Percentiles rank a stretch among this genome's conserved stretches.
Conservation (phyloP, 306 rosid genomes). For the Adenanthera pavonina region DNA sequence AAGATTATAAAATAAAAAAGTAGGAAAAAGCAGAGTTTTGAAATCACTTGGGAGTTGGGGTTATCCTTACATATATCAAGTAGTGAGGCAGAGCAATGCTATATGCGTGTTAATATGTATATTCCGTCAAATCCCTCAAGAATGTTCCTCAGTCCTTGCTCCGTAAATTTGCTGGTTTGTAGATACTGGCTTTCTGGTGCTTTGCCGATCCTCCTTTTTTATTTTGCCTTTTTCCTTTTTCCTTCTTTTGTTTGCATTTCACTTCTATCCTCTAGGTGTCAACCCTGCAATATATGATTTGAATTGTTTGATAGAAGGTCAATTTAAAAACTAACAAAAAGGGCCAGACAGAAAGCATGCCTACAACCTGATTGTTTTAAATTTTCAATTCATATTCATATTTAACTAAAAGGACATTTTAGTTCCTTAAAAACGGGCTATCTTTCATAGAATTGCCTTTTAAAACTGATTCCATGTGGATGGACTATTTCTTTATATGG, state of each 20-base stretch:
- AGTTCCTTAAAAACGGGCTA: too few relatives aligned
- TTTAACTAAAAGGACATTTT: too few relatives aligned
- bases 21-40: constrained; percentile 10
- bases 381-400: too few relatives aligned
- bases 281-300: constrained; percentile 12
- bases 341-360: background rate
- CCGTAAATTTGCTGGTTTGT: constrained; percentile 18
- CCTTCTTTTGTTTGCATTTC: background rate
- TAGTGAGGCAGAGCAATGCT: constrained; percentile 3
- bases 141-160: background rate
- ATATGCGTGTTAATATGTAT: too few relatives aligned
- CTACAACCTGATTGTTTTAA: background rate
- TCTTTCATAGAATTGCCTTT: too few relatives aligned
- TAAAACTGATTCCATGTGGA: too few relatives aligned
- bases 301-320: background rate
- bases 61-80: background rate
- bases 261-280: background rate
- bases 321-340: background rate
- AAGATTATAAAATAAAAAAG: constrained; percentile 4
- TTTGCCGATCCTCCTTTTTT: background rate
- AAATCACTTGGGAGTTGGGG: background rate
- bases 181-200: background rate
- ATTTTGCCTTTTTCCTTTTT: background rate
- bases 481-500: too few relatives aligned
- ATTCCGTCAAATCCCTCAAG: background rate